phyloP scores from a whole-genome alignment of 257 asterid species.

The Nicotiana attenuata region DNA sequence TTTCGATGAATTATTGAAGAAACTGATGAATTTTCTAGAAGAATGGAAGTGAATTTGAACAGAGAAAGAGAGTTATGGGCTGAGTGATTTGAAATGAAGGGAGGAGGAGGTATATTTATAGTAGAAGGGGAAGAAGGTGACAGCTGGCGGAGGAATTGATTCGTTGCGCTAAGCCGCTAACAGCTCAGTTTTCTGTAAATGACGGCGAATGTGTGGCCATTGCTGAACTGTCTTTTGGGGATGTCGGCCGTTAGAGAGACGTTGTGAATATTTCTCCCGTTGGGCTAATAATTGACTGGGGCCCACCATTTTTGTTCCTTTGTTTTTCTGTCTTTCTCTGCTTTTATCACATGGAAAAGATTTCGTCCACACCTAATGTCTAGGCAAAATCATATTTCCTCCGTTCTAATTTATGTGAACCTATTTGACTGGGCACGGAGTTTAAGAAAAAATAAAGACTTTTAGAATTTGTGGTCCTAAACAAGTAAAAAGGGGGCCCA shows the following conservation, averaged over 20 bases:
- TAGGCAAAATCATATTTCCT: no score
- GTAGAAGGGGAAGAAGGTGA: background rate
- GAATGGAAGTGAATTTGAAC: background rate
- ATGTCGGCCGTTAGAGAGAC: background rate
- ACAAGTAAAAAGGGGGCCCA: no score
- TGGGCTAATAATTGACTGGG: background rate
- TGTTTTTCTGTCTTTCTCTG: background rate
- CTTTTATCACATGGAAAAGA: no score
- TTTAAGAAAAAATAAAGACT: no score
- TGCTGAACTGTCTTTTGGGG: background rate
- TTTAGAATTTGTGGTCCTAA: no score
- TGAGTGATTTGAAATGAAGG: background rate
- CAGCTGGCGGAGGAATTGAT: slow-evolving; percentile 3
- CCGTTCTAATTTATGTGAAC: no score
- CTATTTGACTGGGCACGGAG: no score
- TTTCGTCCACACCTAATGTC: no score
- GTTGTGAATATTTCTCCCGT: background rate
- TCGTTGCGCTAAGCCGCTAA: slow-evolving; percentile 2
- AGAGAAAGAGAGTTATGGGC: background rate
- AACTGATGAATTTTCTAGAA: background rate
- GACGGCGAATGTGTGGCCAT: background rate
- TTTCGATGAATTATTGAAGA: background rate
- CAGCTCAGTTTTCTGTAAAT: background rate
- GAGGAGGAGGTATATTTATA: background rate
- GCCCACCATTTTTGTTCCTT: background rate